These are phyloP conservation scores for Flaveria brownii DNA, from an alignment of 129 eudicot genomes.

Conservation along the genomic window DNA sequence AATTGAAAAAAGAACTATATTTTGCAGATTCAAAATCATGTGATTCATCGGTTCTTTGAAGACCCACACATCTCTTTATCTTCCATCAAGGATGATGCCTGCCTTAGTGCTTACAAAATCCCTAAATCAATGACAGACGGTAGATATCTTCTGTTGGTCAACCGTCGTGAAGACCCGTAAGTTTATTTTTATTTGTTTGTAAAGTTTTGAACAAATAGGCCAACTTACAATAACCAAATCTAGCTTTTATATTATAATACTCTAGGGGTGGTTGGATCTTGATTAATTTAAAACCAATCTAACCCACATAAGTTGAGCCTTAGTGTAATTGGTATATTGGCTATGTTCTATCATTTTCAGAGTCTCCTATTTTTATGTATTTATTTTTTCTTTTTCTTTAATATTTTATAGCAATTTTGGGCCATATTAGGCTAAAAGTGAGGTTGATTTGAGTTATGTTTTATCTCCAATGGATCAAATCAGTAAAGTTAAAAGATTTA, in stretches of 20 bases:
- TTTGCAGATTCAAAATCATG: slow-evolving; percentile 69
- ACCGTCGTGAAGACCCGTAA: slow-evolving; percentile 72
- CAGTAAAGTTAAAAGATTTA: no score
- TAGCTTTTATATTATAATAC: neutral
- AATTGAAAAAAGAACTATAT: neutral
- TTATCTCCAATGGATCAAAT: no score
- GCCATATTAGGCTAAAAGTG: no score
- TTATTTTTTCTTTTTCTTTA: no score
- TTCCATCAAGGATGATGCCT: slow-evolving; percentile 67
- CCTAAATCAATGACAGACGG: slow-evolving; percentile 47
- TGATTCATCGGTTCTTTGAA: slow-evolving; percentile 71
- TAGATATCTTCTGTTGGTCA: slow-evolving; percentile 65
- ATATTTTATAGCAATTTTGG: no score
- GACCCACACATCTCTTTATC: slow-evolving; percentile 73
- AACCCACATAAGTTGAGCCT: slow-evolving; percentile 6
- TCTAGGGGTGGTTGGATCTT: slow-evolving; percentile 6
- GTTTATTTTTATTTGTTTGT: slow-evolving; percentile 15
- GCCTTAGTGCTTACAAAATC: slow-evolving; percentile 75
- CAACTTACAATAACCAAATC: slow-evolving; percentile 6
- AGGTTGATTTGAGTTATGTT: no score
- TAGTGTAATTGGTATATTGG: slow-evolving; percentile 7
- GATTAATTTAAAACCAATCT: neutral
- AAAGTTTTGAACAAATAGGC: neutral
- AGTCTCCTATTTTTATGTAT: no score
- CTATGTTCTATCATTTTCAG: slow-evolving; percentile 4